phyloP scores from a whole-genome alignment of 768 basidiomycete genomes.

The Lactarius trivialis region DNA sequence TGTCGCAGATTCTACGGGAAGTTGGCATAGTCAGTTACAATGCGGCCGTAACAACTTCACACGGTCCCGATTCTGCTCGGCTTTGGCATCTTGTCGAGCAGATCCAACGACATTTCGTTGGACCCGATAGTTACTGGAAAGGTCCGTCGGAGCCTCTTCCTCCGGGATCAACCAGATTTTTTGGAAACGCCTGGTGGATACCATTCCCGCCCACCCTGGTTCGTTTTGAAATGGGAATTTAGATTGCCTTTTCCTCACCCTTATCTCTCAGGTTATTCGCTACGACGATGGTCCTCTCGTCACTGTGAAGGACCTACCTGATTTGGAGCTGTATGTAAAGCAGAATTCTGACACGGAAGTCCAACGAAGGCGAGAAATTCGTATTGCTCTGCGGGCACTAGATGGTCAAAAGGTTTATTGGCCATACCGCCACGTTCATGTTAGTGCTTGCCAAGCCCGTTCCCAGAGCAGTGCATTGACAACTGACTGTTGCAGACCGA shows the following conservation, averaged over 20 bases:
- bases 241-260: background rate
- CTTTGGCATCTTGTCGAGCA: constrained; percentile 42
- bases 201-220: constrained; percentile 73
- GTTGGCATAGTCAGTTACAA: constrained; percentile 52
- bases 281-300: constrained; percentile 55
- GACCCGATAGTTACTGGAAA: constrained; percentile 72
- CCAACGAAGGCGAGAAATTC: constrained; percentile 45
- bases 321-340: constrained; percentile 51
- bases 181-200: constrained; percentile 76
- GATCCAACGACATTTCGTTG: constrained; percentile 53
- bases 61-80: constrained; percentile 43
- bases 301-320: constrained; percentile 40
- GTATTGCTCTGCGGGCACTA: constrained; percentile 57
- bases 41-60: constrained; percentile 42
- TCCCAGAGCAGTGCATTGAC: background rate
- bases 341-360: constrained; percentile 55
- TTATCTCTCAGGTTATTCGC: constrained; percentile 45
- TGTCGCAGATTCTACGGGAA: constrained; percentile 60
- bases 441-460: constrained; percentile 26
- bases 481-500: constrained; percentile 34
- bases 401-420: constrained; percentile 56
- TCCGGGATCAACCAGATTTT: constrained; percentile 43
- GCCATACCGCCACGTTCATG: constrained; percentile 57
- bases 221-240: constrained; percentile 24
- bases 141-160: constrained; percentile 28